phyloP scores from a whole-genome alignment of 129 eudicot species.

The Tagetes erecta region DNA sequence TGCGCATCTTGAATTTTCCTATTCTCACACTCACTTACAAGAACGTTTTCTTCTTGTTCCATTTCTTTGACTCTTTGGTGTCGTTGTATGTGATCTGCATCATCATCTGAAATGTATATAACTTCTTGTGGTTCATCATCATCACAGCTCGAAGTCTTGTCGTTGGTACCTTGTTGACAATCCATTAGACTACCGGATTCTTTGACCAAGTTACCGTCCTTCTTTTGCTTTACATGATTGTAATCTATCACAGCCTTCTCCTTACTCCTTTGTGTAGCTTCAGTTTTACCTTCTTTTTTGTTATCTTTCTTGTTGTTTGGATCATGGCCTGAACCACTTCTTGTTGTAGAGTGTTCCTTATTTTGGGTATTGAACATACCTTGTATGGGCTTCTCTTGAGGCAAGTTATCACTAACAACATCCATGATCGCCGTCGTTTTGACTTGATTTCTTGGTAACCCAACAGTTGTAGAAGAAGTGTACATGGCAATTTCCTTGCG shows the following conservation, averaged over 20 bases:
- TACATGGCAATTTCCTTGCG: neutral
- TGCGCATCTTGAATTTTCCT: neutral
- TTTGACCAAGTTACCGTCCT: conserved; percentile 1
- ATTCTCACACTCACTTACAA: neutral
- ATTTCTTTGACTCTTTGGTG: neutral
- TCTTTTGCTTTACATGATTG: neutral
- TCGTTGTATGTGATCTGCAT: neutral
- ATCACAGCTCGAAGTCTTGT: neutral
- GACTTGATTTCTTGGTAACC: neutral
- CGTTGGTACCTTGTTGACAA: neutral
- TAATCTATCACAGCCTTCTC: neutral
- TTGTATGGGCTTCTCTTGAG: neutral
- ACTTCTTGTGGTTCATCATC: neutral
- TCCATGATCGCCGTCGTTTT: neutral
- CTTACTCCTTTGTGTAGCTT: neutral
- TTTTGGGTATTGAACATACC: neutral
- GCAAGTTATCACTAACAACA: neutral
- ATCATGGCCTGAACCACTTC: conserved; percentile 1
- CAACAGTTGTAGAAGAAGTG: neutral
- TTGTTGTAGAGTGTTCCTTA: neutral
- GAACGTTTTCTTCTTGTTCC: conserved; percentile 3
- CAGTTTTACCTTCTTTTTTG: neutral
- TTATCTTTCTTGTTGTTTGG: neutral
- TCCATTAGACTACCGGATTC: neutral
- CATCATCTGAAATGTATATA: neutral